phyloP scores from a whole-genome alignment of 106 monocot species.

The Apostasia ramifera region DNA sequence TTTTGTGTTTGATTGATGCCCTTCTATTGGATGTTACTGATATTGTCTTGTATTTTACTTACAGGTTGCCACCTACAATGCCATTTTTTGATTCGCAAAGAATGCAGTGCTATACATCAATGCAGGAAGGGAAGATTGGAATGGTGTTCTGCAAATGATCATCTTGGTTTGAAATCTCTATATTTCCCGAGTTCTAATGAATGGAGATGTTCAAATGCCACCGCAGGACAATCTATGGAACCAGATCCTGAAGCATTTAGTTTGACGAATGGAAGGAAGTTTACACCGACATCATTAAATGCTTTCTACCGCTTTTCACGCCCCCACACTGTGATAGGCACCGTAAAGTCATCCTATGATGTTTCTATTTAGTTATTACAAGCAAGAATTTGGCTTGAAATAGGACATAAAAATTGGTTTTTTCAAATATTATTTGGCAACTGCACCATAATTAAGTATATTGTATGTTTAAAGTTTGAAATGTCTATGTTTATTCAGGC shows the following conservation, averaged over 20 bases:
- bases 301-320: constrained; percentile 81
- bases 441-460: background rate
- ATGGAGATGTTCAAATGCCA: constrained; percentile 21
- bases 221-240: constrained; percentile 46
- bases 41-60: background rate
- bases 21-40: background rate
- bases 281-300: constrained; percentile 36
- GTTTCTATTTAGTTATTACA: background rate
- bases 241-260: constrained; percentile 45
- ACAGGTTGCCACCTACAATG: constrained; percentile 20
- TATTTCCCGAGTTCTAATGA: background rate
- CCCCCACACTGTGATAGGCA: constrained; percentile 97
- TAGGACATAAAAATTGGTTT: background rate
- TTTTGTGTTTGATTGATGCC: background rate
- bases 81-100: constrained; percentile 14
- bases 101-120: constrained; percentile 1
- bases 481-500: constrained; percentile 39
- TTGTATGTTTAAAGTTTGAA: background rate
- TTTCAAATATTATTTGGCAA: background rate
- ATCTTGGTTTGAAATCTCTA: constrained; percentile 5
- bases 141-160: constrained; percentile 11
- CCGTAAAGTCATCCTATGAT: constrained; percentile 50
- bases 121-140: constrained; percentile 5
- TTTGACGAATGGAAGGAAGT: constrained; percentile 13
- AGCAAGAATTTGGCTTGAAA: background rate